Evolutionary conservation across 2,329 filamentous ascomycete species (phyloP).

Genomic region (Talaromyces sp.): DNA sequence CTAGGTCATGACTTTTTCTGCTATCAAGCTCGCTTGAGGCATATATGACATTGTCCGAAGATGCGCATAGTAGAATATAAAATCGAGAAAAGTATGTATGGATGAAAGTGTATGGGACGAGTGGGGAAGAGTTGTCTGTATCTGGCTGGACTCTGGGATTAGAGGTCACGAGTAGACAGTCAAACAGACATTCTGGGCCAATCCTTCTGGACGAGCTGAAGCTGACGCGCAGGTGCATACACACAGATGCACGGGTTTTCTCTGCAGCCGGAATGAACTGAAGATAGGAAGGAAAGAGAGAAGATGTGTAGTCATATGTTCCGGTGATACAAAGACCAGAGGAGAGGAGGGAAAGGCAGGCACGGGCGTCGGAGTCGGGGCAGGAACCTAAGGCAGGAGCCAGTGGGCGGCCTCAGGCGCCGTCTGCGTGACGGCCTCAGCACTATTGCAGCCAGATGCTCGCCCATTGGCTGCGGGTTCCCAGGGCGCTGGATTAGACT

Average conservation of each 20-base stretch:
- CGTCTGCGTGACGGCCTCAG: conserved; percentile 13
- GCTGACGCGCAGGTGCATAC: neutral
- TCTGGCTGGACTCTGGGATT: neutral
- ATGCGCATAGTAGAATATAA: neutral
- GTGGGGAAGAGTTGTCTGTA: conserved; percentile 2
- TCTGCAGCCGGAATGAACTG: too few relatives aligned
- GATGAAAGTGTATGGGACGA: neutral
- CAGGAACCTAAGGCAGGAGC: neutral
- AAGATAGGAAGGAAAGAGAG: too few relatives aligned
- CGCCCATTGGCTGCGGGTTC: conserved; percentile 4
- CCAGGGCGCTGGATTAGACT: conserved; percentile 13
- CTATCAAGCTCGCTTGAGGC: neutral
- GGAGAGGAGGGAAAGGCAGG: neutral
- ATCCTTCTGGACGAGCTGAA: neutral
- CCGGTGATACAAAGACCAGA: neutral
- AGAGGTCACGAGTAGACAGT: neutral
- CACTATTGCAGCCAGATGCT: neutral
- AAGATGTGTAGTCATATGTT: neutral
- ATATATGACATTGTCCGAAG: neutral
- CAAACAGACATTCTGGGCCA: conserved; percentile 1
- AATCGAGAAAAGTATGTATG: neutral
- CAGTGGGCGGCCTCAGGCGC: conserved; percentile 5
- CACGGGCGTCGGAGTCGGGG: neutral
- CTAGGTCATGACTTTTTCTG: neutral
- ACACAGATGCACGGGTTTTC: neutral